Percentiles rank a stretch among this genome's conserved stretches.
Evolutionary conservation across 768 basidiomycete species (phyloP).

Genomic region (Naganishia kalamii): DNA sequence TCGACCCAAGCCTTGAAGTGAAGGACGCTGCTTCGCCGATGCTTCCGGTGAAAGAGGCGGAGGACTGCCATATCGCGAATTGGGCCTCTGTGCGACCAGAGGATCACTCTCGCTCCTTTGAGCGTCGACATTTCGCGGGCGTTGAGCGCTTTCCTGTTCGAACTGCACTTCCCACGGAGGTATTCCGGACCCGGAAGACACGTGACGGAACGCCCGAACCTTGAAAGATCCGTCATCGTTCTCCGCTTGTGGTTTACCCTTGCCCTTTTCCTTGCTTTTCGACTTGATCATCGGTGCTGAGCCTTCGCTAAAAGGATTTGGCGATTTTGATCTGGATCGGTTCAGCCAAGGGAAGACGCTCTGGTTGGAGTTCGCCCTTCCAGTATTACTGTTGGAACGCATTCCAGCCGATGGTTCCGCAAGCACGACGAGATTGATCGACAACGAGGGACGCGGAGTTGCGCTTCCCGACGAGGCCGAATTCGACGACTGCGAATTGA

Average conservation of each 20-base stretch:
- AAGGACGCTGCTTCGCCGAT: neutral
- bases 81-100: neutral
- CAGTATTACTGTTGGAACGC: neutral
- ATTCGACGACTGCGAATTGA: neutral
- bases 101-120: neutral
- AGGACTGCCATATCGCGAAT: neutral
- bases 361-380: neutral
- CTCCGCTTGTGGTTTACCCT: neutral
- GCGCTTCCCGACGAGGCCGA: neutral
- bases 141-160: neutral
- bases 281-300: neutral
- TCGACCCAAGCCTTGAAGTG: neutral
- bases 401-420: neutral
- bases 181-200: slow-evolving; percentile 19
- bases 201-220: slow-evolving; percentile 19
- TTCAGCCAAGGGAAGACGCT: slow-evolving; percentile 13
- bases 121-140: neutral
- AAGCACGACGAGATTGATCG: neutral
- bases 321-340: slow-evolving; percentile 4
- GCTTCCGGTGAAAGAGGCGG: neutral
- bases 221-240: slow-evolving; percentile 17
- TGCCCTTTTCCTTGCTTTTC: slow-evolving; percentile 8
- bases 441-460: neutral
- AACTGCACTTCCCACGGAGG: slow-evolving; percentile 15
- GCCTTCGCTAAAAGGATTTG: neutral